These are phyloP conservation scores for Botrytis elliptica DNA, from an alignment of 2,329 filamentous ascomycete genomes.

Conservation along the genomic window DNA sequence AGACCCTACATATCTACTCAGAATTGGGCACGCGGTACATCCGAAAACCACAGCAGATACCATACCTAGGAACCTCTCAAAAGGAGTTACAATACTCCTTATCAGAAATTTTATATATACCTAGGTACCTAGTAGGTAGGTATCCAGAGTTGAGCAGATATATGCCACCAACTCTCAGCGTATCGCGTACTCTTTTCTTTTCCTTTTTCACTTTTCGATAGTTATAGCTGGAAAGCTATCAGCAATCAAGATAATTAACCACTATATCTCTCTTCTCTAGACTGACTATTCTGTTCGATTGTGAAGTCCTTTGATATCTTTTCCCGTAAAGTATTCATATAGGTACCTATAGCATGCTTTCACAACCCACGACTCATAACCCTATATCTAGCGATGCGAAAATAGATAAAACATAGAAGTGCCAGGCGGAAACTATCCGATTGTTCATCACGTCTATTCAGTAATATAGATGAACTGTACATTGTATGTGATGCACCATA, in stretches of 20 bases:
- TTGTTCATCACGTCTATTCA: neutral
- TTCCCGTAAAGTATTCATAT: neutral
- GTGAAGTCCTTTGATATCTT: neutral
- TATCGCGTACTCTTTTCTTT: neutral
- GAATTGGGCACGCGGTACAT: neutral
- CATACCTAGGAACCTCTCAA: no score
- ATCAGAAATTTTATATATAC: no score
- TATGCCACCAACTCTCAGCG: neutral
- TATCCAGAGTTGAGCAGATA: no score
- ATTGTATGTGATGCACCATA: neutral
- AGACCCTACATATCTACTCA: neutral
- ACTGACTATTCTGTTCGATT: neutral
- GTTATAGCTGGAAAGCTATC: neutral
- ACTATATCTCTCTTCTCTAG: neutral
- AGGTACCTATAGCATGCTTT: neutral
- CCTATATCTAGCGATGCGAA: neutral
- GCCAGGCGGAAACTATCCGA: neutral
- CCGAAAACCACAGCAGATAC: no score
- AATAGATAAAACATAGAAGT: neutral
- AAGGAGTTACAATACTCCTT: no score
- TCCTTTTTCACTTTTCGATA: neutral
- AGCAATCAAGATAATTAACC: neutral
- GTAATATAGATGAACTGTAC: neutral
- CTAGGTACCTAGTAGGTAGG: no score
- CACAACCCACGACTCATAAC: neutral